phyloP scores from a whole-genome alignment of 1,284 basidiomycete species.

The Puccinia triticina region DNA sequence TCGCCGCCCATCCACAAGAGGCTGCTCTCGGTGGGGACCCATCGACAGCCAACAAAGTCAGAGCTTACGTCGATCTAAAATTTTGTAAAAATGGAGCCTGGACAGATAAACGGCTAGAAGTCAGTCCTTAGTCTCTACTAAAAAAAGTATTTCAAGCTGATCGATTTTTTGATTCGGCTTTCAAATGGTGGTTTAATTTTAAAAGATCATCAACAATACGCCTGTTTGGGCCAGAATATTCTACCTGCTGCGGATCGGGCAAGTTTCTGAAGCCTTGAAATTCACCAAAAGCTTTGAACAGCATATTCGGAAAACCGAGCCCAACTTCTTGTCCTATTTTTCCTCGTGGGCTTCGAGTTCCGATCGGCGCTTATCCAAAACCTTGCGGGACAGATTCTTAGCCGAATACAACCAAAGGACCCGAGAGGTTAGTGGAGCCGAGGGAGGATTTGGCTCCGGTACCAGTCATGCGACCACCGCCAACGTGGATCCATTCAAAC shows the following conservation, averaged over 20 bases:
- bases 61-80: conserved; percentile 78
- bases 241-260: conserved; percentile 84
- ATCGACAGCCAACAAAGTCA: conserved; percentile 81
- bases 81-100: conserved; percentile 76
- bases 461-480: conserved; percentile 50
- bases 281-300: conserved; percentile 74
- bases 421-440: conserved; percentile 70
- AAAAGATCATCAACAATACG: conserved; percentile 75
- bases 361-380: conserved; percentile 76
- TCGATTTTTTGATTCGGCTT: background rate
- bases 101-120: conserved; percentile 77
- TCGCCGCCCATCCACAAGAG: conserved; percentile 80
- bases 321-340: conserved; percentile 81
- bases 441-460: conserved; percentile 63
- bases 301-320: conserved; percentile 77
- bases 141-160: background rate
- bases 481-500: conserved; percentile 81
- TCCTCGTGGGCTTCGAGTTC: conserved; percentile 81
- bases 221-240: conserved; percentile 92
- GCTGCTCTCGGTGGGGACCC: conserved; percentile 90
- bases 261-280: conserved; percentile 75
- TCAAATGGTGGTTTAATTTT: background rate
- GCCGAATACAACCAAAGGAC: conserved; percentile 90
- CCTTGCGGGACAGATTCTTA: conserved; percentile 79
- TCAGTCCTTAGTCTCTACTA: conserved; percentile 59